These are phyloP conservation scores for Sporisorium graminicola DNA, from an alignment of 1,284 basidiomycete genomes.

Conservation along the genomic window DNA sequence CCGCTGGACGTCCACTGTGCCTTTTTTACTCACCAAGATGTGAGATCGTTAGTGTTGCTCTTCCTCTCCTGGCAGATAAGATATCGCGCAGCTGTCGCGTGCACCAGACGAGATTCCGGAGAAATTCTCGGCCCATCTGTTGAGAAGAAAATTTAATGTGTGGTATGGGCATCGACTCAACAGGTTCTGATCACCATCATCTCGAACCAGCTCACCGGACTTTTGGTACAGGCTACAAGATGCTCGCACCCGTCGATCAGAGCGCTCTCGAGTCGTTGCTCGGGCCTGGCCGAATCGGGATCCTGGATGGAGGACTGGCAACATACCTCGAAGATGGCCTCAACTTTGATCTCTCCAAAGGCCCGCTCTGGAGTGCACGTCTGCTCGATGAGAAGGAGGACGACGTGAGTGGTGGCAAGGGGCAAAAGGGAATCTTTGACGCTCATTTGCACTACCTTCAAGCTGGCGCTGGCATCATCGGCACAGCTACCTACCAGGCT, in stretches of 20 bases:
- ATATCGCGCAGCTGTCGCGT: slow-evolving; percentile 18
- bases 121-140: slow-evolving; percentile 13
- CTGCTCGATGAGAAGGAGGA: slow-evolving; percentile 52
- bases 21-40: slow-evolving; percentile 4
- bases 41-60: slow-evolving; percentile 13
- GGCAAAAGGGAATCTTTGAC: slow-evolving; percentile 45
- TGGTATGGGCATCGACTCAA: background rate
- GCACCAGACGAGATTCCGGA: slow-evolving; percentile 5
- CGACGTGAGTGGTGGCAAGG: slow-evolving; percentile 44
- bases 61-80: slow-evolving; percentile 15
- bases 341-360: slow-evolving; percentile 52
- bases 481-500: slow-evolving; percentile 62
- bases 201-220: background rate
- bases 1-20: background rate
- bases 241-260: slow-evolving; percentile 31
- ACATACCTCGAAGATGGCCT: slow-evolving; percentile 63
- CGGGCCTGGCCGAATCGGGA: slow-evolving; percentile 40
- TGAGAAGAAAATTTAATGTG: slow-evolving; percentile 4
- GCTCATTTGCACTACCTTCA: slow-evolving; percentile 59
- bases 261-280: slow-evolving; percentile 37
- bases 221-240: background rate
- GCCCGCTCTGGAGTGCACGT: slow-evolving; percentile 59
- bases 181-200: background rate
- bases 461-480: slow-evolving; percentile 60
- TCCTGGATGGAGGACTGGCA: slow-evolving; percentile 60